Evolutionary conservation across 768 basidiomycete species (phyloP), one percentile per base, ranked within the genome.

Genomic region (Pleurotus ostreatus): DNA sequence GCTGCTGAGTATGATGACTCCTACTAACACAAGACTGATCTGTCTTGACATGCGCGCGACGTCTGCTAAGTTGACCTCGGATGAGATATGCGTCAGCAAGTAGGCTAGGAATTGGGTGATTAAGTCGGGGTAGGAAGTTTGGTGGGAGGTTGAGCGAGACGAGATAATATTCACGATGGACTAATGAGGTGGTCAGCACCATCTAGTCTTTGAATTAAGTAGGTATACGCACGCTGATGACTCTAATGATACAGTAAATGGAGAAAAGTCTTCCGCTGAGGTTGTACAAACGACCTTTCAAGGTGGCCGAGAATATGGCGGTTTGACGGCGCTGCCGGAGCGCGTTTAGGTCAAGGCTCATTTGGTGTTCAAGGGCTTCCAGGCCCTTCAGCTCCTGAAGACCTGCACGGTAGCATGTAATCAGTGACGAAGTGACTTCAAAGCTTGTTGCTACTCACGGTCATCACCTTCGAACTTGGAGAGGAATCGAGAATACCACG

Each of bases 1-100:
- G 57, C 86, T 89, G 46, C 79, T 84, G 15, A 89, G 62, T 57
- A 94, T 88, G 65, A 94, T 89, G 46, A 82, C 70, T 12, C 92
- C 92, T 25, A 92, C 87, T 12, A 94, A 76, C 1, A 75, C 71
- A 6, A 93, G 74, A 64, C 89, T 89, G 66, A 69, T 68, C 55
- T 81, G 80, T 4, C 81, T 66, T 51, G 81, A 67, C 61, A 81
- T 57, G 52, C 71, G 66, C 39, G 71, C 68, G 51, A 81, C 63
- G 23, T 74, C 68, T n/a, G 51, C 16, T 6, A 53, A 39, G 22
- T 53, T 39, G 39, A 53, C 51, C 59, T 74, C 72, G 49, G 65
- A 56, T 22, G 68, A 63, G 34, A 71, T 45, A 43, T 63, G 57
- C 1, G 73, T 70, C 54, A 73, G 60, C 13, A 70, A 43, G 47